A percentile compares a stretch with the other conserved stretches of the same genome.
phyloP scores from a whole-genome alignment of 2,329 filamentous ascomycete species.

The Pseudovirgaria hyperparasitica region DNA sequence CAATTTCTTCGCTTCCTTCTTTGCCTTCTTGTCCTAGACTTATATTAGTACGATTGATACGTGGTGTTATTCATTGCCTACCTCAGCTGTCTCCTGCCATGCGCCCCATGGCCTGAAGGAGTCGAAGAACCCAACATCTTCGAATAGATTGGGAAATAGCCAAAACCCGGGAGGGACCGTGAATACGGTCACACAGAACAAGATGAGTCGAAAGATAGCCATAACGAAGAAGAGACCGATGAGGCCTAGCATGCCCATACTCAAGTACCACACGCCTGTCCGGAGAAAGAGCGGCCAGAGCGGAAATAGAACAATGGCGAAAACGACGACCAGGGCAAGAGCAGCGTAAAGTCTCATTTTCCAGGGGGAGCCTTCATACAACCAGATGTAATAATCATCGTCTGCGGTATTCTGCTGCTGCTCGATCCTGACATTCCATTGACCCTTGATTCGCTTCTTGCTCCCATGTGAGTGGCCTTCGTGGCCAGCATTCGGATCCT shows the following conservation, averaged over 20 bases:
- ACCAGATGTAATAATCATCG: slow-evolving; percentile 90
- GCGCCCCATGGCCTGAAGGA: slow-evolving; percentile 94
- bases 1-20: slow-evolving; percentile 14
- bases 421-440: slow-evolving; percentile 92
- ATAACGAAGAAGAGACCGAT: slow-evolving; percentile 93
- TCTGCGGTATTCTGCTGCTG: slow-evolving; percentile 84
- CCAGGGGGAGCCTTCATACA: slow-evolving; percentile 88
- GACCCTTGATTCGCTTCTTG: slow-evolving; percentile 83
- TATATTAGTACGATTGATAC: background rate
- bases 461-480: slow-evolving; percentile 47
- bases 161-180: slow-evolving; percentile 76
- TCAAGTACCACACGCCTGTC: slow-evolving; percentile 92
- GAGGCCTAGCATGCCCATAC: slow-evolving; percentile 81
- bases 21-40: slow-evolving; percentile 26
- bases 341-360: slow-evolving; percentile 86
- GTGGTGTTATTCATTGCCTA: background rate
- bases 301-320: slow-evolving; percentile 86
- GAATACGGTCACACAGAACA: slow-evolving; percentile 91
- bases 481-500: slow-evolving; percentile 66
- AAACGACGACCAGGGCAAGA: slow-evolving; percentile 70
- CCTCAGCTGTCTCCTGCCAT: slow-evolving; percentile 75
- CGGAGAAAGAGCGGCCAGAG: slow-evolving; percentile 88
- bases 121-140: slow-evolving; percentile 97
- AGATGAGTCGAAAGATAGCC: slow-evolving; percentile 90
- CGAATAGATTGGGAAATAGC: slow-evolving; percentile 96